phyloP scores from a whole-genome alignment of 2,329 filamentous ascomycete species.

The Rutstroemia sp. region DNA sequence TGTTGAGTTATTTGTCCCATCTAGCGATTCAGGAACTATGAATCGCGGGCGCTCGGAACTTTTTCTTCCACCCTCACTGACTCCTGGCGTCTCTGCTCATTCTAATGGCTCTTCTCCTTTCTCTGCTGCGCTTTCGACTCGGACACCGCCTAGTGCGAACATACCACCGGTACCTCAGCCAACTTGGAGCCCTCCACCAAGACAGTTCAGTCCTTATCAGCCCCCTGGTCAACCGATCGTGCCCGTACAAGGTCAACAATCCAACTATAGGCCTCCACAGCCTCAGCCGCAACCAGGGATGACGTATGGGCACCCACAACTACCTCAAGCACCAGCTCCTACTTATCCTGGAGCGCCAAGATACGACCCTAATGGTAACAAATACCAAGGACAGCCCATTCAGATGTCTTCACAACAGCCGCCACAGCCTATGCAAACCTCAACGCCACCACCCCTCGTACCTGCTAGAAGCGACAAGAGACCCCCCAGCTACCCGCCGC shows the following conservation, averaged over 20 bases:
- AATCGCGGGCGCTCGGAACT: background rate
- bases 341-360: background rate
- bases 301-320: background rate
- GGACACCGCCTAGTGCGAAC: background rate
- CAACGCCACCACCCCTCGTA: background rate
- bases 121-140: background rate
- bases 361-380: background rate
- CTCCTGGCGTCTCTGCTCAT: background rate
- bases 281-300: background rate
- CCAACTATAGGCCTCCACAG: background rate
- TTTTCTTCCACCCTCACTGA: background rate
- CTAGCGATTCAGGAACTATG: background rate
- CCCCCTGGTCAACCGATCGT: background rate
- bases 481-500: background rate
- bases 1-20: slow-evolving; percentile 1
- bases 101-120: background rate
- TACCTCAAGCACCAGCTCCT: background rate
- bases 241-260: background rate
- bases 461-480: background rate
- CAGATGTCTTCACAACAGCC: background rate
- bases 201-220: background rate
- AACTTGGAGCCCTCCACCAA: background rate
- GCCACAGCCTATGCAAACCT: no score
- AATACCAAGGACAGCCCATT: background rate
- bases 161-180: background rate